These are phyloP conservation scores for Prunus salicina DNA, from an alignment of 306 rosid species.

Conservation along the genomic window DNA sequence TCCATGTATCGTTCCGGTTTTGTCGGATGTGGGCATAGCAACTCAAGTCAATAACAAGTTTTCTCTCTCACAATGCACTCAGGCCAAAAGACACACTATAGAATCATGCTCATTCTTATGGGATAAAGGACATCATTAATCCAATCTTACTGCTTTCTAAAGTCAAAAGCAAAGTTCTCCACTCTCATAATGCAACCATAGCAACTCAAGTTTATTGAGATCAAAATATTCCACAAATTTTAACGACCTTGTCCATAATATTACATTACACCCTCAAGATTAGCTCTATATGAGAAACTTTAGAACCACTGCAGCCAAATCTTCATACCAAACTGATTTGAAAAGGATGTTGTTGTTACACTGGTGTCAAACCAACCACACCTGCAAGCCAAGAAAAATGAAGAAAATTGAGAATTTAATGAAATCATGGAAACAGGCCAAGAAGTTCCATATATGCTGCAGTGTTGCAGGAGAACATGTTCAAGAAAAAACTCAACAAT, in stretches of 20 bases:
- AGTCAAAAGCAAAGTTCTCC: neutral
- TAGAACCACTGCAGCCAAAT: constrained; percentile 14
- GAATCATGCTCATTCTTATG: neutral
- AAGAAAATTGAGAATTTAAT: constrained; percentile 7
- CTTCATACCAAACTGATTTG: constrained; percentile 21
- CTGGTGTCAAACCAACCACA: constrained; percentile 74
- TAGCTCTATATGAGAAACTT: constrained; percentile 19
- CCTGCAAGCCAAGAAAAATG: constrained; percentile 38
- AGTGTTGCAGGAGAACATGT: neutral
- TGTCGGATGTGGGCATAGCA: neutral
- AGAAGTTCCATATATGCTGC: constrained; percentile 6
- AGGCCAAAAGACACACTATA: neutral
- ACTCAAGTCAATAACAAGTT: neutral
- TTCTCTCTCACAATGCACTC: neutral
- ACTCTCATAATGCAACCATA: neutral
- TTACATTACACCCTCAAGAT: constrained; percentile 27
- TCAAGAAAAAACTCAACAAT: neutral
- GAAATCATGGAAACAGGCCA: neutral
- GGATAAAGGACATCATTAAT: neutral
- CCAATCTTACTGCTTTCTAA: neutral
- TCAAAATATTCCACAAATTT: constrained; percentile 2
- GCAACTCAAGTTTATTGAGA: constrained; percentile 25
- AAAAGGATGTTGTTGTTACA: constrained; percentile 22
- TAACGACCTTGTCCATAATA: neutral
- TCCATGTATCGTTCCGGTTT: neutral